Evolutionary conservation across 2,329 filamentous ascomycete genomes (phyloP).

Genomic region (Calonectria multiphialidica): DNA sequence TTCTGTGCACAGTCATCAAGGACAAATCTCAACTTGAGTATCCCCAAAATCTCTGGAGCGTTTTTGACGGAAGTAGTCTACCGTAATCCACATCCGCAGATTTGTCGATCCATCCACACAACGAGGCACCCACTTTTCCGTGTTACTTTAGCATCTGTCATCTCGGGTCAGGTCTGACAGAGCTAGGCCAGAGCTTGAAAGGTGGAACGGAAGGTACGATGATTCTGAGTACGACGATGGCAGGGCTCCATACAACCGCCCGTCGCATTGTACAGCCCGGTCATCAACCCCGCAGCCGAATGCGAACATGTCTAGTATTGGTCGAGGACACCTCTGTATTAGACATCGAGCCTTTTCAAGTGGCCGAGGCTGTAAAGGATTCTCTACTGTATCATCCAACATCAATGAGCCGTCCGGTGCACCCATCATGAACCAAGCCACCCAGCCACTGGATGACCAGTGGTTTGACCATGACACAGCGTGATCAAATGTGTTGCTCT

Average conservation of each 20-base stretch:
- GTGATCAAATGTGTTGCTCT: too few species aligned
- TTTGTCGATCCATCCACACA: neutral
- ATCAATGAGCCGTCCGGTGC: neutral
- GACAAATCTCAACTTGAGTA: neutral
- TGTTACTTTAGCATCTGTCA: neutral
- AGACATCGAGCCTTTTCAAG: neutral
- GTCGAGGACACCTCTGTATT: neutral
- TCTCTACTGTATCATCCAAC: neutral
- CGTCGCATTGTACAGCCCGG: neutral
- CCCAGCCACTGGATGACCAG: too few species aligned
- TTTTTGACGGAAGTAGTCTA: conserved; percentile 7
- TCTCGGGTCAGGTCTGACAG: neutral
- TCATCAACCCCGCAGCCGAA: neutral
- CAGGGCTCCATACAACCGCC: neutral
- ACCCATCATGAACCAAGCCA: too few species aligned
- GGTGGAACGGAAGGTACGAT: neutral
- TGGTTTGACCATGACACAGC: too few species aligned
- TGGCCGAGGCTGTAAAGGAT: neutral
- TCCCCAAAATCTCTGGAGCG: neutral
- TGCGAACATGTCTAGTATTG: neutral
- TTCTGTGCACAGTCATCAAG: neutral
- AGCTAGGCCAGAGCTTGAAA: conserved; percentile 9
- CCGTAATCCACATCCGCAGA: conserved; percentile 7
- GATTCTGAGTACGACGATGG: neutral
- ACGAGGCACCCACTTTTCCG: neutral